Conservation (phyloP, 495 filamentous ascomycete genomes). For the Penicillium flavigenum region DNA sequence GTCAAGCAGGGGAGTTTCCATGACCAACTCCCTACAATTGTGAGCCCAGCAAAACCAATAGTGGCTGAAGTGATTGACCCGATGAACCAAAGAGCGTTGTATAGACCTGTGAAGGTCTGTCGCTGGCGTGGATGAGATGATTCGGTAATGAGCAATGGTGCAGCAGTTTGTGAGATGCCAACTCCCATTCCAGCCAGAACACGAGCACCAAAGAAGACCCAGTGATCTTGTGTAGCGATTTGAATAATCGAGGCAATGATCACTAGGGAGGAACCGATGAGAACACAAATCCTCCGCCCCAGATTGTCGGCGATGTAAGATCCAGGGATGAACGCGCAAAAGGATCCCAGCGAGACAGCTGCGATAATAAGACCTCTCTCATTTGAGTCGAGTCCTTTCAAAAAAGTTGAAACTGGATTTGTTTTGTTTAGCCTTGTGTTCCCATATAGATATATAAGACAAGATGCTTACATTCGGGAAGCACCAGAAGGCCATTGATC, state of each 20-base stretch:
- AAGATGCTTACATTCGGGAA: slow-evolving; percentile 28
- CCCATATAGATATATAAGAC: not conserved
- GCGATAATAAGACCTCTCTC: slow-evolving; percentile 28
- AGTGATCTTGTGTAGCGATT: slow-evolving; percentile 19
- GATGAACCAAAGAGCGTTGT: slow-evolving; percentile 31
- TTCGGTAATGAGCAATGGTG: slow-evolving; percentile 29
- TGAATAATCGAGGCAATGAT: slow-evolving; percentile 26
- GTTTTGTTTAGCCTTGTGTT: not conserved
- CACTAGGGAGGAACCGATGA: slow-evolving; percentile 23
- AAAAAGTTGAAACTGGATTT: slow-evolving; percentile 19
- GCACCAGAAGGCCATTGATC: slow-evolving; percentile 31
- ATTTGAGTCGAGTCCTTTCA: slow-evolving; percentile 21
- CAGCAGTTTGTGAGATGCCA: slow-evolving; percentile 31
- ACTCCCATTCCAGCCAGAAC: slow-evolving; percentile 26
- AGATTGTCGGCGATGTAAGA: slow-evolving; percentile 29
- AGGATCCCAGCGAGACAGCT: slow-evolving; percentile 27
- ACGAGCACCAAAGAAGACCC: slow-evolving; percentile 29
- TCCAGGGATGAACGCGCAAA: slow-evolving; percentile 27
- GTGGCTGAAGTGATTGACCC: slow-evolving; percentile 29
- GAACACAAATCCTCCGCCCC: slow-evolving; percentile 23
- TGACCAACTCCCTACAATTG: slow-evolving; percentile 24
- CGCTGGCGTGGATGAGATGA: slow-evolving; percentile 27
- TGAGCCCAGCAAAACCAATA: slow-evolving; percentile 22
- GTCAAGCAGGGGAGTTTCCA: slow-evolving; percentile 29
- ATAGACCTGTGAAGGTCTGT: slow-evolving; percentile 25